phyloP scores from a whole-genome alignment of 176 grass and related monocot genomes.

The Aegilops speltoides region DNA sequence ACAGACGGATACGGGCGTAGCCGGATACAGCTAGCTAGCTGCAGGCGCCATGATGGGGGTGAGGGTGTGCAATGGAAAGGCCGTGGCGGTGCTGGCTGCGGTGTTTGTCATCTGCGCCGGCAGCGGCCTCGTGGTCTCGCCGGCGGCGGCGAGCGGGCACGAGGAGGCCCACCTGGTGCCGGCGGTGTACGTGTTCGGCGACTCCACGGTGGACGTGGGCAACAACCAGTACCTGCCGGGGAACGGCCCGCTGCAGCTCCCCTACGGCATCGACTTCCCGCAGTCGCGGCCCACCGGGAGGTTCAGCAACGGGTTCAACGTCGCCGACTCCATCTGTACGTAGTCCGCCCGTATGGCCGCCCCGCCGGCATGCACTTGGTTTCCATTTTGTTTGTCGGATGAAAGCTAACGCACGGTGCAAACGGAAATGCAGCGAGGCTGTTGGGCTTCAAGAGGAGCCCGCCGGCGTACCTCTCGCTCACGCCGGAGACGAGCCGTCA shows the following conservation, averaged over 20 bases:
- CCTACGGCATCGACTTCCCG: constrained; percentile 60
- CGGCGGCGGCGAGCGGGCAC: background rate
- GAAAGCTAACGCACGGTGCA: background rate
- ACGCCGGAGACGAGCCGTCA: constrained; percentile 27
- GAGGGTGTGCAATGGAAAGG: background rate
- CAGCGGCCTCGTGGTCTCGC: background rate
- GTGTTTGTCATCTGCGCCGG: background rate
- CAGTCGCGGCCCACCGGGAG: constrained; percentile 40
- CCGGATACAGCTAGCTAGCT: background rate
- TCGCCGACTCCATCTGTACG: constrained; percentile 48
- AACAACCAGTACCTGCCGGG: constrained; percentile 50
- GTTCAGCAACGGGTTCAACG: constrained; percentile 73
- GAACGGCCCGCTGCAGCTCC: constrained; percentile 35
- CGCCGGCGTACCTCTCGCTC: constrained; percentile 54
- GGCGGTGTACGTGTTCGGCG: constrained; percentile 61
- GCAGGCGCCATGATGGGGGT: background rate
- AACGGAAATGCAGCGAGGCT: constrained; percentile 42
- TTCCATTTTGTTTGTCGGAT: background rate
- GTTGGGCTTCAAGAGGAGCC: constrained; percentile 63
- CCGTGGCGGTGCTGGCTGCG: background rate
- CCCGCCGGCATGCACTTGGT: background rate
- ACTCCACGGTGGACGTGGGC: constrained; percentile 57
- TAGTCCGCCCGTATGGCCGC: background rate
- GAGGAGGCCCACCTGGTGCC: constrained; percentile 45
- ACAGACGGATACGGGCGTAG: background rate